These are phyloP conservation scores for Phaeosphaeriaceae sp. DNA, from an alignment of 2,329 filamentous ascomycete genomes.

Conservation along the genomic window DNA sequence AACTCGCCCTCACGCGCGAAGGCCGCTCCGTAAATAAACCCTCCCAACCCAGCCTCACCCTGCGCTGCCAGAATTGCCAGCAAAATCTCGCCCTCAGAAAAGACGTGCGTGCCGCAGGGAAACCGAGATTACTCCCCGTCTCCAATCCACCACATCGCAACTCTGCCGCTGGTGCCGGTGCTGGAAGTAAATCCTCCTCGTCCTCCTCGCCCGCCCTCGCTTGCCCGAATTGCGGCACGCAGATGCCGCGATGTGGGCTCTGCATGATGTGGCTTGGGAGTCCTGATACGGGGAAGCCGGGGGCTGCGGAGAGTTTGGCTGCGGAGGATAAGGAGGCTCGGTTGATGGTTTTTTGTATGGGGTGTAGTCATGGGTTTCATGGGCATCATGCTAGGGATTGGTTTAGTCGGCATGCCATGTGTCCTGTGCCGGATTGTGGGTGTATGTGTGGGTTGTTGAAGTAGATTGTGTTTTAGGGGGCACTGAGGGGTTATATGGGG, in stretches of 20 bases:
- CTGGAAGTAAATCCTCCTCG: conserved; percentile 31
- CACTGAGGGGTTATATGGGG: not conserved
- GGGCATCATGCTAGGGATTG: conserved; percentile 67
- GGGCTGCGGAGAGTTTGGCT: conserved; percentile 42
- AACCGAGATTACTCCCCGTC: conserved; percentile 31
- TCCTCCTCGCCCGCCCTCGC: conserved; percentile 55
- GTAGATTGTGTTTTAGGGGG: too few species aligned
- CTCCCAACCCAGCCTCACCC: conserved; percentile 69
- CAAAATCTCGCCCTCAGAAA: conserved; percentile 57
- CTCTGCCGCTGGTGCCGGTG: too few species aligned
- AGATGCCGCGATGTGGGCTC: conserved; percentile 68
- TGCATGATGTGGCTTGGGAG: conserved; percentile 68
- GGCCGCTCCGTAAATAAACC: conserved; percentile 69
- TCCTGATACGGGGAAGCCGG: conserved; percentile 59
- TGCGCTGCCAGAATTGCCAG: conserved; percentile 78
- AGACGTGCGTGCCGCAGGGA: conserved; percentile 23
- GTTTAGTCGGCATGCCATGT: conserved; percentile 62
- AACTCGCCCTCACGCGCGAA: conserved; percentile 67
- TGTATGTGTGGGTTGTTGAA: conserved; percentile 58
- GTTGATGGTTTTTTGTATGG: conserved; percentile 67
- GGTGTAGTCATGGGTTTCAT: conserved; percentile 69
- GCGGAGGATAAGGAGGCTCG: conserved; percentile 58
- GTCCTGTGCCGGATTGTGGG: conserved; percentile 62
- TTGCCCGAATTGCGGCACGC: conserved; percentile 66
- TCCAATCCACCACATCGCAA: too few species aligned